Base-by-base conservation (phyloP, 331 rosid species). In the Malus hybrid region DNA sequence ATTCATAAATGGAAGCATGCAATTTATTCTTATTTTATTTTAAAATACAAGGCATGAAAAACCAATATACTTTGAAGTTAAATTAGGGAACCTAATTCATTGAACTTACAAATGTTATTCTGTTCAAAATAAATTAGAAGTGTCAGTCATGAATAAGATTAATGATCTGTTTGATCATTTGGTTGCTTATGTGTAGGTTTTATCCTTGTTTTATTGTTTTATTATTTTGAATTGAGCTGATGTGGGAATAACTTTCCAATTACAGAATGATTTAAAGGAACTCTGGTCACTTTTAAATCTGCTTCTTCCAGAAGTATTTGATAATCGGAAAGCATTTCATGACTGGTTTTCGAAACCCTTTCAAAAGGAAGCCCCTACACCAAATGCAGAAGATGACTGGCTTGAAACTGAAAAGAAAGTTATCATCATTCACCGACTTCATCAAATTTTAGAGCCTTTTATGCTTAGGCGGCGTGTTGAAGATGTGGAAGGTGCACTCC, bases 391-490 rank as follows among this genome's bases (percentile, higher is more conserved):
- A 60, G 99, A 92, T 88, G 98, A 95, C 77, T 95, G 99, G 99
- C 93, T 95, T 63, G 99, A 95, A 93, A 95, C 99, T 4, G 99
- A 95, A 77, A 95, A 95, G 66, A 95, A 95, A 81, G 97, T 95
- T 34, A 95, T 95, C 82, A 88, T 91, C 62, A 95, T 95, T 76
- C 99, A 95, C 76, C 90, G 99, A 34, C 98, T 95, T 81, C 99
- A 95, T 88, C 99, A 95, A 86, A 95, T 95, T 88, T 93, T 95
- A 16, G 99, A 95, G 83, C 99, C 99, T 73, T 95, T 95, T 85
- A 95, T 95, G 99, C 97, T 95, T 46, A 86, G 99, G 87, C 98
- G 99, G 15, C 99, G 99, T 73, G 99, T 95, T 74, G 98, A 95
- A 84, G 99, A 95, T 62, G 99, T 95, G 44, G 99, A 95, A 89